Evolutionary conservation across 2,329 filamentous ascomycete species (phyloP).

Genomic region (Knufia fluminis): DNA sequence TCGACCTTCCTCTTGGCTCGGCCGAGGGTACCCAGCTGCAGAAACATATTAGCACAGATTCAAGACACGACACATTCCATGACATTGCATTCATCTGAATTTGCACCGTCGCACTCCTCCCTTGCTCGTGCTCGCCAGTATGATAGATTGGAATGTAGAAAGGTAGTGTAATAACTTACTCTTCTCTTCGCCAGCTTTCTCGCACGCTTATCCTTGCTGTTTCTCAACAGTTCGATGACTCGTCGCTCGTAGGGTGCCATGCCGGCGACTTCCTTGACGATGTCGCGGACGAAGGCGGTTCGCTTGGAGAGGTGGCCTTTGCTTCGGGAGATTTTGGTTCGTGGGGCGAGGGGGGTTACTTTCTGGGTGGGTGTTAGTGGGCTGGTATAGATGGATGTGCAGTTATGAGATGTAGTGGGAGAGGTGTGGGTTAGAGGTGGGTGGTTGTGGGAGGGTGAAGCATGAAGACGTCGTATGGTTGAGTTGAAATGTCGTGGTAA

Average conservation of each 20-base stretch:
- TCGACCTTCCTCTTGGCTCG: slow-evolving; percentile 99
- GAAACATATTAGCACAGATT: slow-evolving; percentile 10
- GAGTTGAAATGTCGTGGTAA: background rate
- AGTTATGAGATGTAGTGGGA: background rate
- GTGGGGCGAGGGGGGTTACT: slow-evolving; percentile 68
- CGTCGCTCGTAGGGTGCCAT: slow-evolving; percentile 95
- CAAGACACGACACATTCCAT: too few species aligned
- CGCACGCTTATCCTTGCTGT: slow-evolving; percentile 66
- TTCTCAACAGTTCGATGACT: slow-evolving; percentile 97
- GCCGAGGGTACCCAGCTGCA: slow-evolving; percentile 90
- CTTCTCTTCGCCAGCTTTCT: slow-evolving; percentile 25
- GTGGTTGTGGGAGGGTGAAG: background rate
- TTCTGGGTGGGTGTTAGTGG: slow-evolving; percentile 47
- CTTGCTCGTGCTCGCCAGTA: too few species aligned
- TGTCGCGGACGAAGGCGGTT: slow-evolving; percentile 91
- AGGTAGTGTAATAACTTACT: too few species aligned
- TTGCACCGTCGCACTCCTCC: background rate
- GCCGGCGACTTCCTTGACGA: slow-evolving; percentile 96
- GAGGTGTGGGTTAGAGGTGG: background rate
- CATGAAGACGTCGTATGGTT: background rate
- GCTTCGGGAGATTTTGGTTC: slow-evolving; percentile 70
- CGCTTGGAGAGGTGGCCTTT: slow-evolving; percentile 97
- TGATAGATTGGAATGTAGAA: too few species aligned
- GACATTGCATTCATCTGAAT: too few species aligned
- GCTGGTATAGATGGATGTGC: background rate